Evolutionary conservation across 2,329 filamentous ascomycete genomes (phyloP).

Genomic region (Xylaria sp.): DNA sequence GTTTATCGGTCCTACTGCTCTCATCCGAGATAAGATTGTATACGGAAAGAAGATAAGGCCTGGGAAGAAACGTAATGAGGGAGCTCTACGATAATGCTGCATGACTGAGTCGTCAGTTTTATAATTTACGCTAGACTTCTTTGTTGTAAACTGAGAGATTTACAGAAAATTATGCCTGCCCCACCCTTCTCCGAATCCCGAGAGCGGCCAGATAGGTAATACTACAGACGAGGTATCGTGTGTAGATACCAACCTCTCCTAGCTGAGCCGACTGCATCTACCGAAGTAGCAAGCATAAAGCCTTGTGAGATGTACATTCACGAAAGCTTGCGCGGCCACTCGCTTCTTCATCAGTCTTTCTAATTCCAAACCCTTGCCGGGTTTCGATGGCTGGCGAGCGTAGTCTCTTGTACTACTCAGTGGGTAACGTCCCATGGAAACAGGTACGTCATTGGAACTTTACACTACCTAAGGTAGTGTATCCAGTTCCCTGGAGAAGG

Average conservation of each 20-base stretch:
- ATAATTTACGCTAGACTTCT: not conserved
- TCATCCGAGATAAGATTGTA: not conserved
- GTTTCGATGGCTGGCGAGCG: constrained; percentile 9
- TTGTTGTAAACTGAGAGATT: not conserved
- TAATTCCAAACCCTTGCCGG: constrained; percentile 10
- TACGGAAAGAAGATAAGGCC: not conserved
- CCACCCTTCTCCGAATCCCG: not conserved
- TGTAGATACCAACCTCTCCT: not conserved
- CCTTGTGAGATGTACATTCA: not conserved
- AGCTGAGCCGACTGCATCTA: not conserved
- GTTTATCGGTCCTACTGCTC: not conserved
- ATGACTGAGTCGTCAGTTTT: not conserved
- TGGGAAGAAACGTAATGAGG: not conserved
- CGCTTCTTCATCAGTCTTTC: not conserved
- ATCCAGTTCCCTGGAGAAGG: too few species aligned
- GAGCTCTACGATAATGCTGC: not conserved
- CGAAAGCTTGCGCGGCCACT: not conserved
- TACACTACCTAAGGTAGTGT: too few species aligned
- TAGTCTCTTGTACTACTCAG: too few species aligned
- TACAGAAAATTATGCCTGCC: not conserved
- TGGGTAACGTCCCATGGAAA: not conserved
- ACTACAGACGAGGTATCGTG: not conserved
- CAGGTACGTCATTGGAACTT: constrained; percentile 7
- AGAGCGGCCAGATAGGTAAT: not conserved
- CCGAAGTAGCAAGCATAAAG: not conserved